Percentiles rank a stretch among this genome's conserved stretches.
phyloP scores from a whole-genome alignment of 805 yeast genomes.

The Ogataea chonburiensis region DNA sequence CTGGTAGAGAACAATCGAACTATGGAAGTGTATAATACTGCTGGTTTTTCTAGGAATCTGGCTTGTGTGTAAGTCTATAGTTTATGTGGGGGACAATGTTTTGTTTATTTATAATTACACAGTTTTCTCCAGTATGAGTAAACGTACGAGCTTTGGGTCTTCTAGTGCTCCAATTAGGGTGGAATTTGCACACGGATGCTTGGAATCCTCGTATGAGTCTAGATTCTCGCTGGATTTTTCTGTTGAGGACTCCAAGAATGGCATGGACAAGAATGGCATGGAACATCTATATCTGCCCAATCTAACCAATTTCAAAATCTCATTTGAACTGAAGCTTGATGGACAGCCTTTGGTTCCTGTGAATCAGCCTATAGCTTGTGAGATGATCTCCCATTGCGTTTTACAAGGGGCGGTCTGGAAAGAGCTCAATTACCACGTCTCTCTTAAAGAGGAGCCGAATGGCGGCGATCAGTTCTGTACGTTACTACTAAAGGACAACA shows the following conservation, averaged over 20 bases:
- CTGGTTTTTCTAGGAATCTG: neutral
- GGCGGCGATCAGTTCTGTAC: conserved; percentile 8
- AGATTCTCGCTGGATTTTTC: neutral
- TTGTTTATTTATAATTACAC: conserved; percentile 4
- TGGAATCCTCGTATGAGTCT: conserved; percentile 1
- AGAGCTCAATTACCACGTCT: conserved; percentile 11
- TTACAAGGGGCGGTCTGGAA: conserved; percentile 18
- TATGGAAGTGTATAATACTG: conserved; percentile 37
- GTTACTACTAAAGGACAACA: conserved; percentile 14
- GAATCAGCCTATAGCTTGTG: conserved; percentile 18
- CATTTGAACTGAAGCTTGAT: conserved; percentile 10
- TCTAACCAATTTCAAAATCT: conserved; percentile 10
- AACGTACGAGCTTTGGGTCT: neutral
- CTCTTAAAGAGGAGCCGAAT: neutral
- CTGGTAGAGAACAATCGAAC: conserved; percentile 35
- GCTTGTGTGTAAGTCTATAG: conserved; percentile 17
- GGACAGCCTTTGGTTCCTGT: conserved; percentile 9
- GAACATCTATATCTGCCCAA: conserved; percentile 12
- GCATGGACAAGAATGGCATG: neutral
- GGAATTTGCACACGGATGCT: conserved; percentile 2
- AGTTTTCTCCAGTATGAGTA: neutral
- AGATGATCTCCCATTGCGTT: conserved; percentile 21
- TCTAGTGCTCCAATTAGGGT: neutral
- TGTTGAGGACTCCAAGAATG: neutral
- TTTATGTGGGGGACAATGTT: conserved; percentile 3